Percentiles rank a stretch among this genome's conserved stretches.
Evolutionary conservation across 2,329 filamentous ascomycete genomes (phyloP).

Genomic region (Curvularia sp.): DNA sequence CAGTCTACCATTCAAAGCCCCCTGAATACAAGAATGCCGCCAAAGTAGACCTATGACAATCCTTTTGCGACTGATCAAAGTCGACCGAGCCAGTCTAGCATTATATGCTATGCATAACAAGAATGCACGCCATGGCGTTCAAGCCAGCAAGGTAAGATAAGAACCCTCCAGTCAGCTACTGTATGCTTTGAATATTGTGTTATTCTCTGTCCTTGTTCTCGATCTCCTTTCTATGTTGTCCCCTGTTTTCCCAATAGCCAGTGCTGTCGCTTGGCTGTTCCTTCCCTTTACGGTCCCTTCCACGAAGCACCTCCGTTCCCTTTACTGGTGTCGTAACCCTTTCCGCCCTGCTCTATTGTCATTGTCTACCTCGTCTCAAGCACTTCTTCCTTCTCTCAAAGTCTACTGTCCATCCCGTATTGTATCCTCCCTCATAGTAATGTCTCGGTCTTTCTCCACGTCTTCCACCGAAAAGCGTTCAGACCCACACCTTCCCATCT

Average conservation of each 20-base stretch:
- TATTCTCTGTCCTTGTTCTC: not conserved
- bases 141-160: not conserved
- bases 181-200: not conserved
- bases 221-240: not conserved
- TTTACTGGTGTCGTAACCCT: not conserved
- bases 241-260: not conserved
- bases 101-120: not conserved
- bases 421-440: conserved; percentile 15
- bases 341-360: not conserved
- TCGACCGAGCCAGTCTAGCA: not conserved
- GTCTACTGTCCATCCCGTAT: not conserved
- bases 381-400: not conserved
- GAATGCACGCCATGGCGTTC: not conserved
- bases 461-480: conserved; percentile 25
- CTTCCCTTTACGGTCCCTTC: not conserved
- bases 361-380: not conserved
- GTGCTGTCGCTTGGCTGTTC: not conserved
- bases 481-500: conserved; percentile 19
- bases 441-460: conserved; percentile 13
- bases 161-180: not conserved
- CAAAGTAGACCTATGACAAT: not conserved
- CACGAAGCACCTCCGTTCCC: not conserved
- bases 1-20: not conserved
- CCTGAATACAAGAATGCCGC: not conserved
- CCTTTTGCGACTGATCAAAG: too few relatives aligned